Evolutionary conservation across 2,329 filamentous ascomycete species (phyloP), one percentile per base, ranked within the genome.

Genomic region (Harringtonia aguacate): DNA sequence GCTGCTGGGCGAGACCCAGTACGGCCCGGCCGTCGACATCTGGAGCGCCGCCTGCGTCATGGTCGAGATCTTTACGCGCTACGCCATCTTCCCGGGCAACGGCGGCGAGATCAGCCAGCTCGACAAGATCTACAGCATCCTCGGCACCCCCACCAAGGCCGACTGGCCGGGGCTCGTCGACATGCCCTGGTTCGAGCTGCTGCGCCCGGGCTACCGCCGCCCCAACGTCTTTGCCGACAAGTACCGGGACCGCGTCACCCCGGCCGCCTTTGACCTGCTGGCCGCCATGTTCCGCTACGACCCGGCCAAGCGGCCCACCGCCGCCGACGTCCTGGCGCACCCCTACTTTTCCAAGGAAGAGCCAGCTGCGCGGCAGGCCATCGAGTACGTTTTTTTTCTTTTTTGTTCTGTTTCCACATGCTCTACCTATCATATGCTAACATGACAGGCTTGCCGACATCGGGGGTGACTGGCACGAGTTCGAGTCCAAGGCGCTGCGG

Each of bases 21-120:
- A 95, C 58, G 87, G 85, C 5, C 85, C 86, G 0, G 86, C 86
- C 3, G 87, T 94, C 14, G 89, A 95, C 57, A 84, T 98, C 30
- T 98, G 92, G 92, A 95, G 88, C 57, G 92, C 92, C 2, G 92
- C 90, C 2, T 98, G 92, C 58, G 92, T 98, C 2, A 82, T 97
- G 59, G 81, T 95, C 38, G 92, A 98, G 60, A 95, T 98, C 49
- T 97, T 98, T 60, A 94, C 87, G 2, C 79, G 85, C 31, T 84
- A 87, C 54, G 87, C 92, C 50, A 92, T 97, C 49, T 98, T 98
- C 58, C 87, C 92, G 0, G 92, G 92, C 7, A 89, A 95, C 55
- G 90, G 90, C 21, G 85, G 85, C n/a, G 92, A 98, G 62, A 85
- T 95, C 52, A 94, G 83, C 55, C 92, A 98, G 60, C 72, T 98